A percentile compares a stretch with the other conserved stretches of the same genome.
These are phyloP conservation scores for Beauveria rudraprayagi DNA, from an alignment of 2,329 filamentous ascomycete species.

Conservation along the genomic window DNA sequence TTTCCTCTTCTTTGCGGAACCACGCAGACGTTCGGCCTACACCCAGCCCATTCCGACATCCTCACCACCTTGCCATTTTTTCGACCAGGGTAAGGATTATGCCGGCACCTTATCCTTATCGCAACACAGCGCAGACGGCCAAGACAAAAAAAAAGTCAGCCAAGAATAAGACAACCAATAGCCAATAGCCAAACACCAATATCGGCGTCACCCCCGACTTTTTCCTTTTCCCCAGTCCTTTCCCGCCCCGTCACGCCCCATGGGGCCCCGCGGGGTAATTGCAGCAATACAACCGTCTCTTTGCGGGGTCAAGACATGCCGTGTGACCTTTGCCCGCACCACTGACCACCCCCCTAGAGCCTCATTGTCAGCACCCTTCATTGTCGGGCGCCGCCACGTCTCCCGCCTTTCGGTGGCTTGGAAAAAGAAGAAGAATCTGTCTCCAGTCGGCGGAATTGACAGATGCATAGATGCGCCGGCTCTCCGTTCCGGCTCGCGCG, in stretches of 20 bases:
- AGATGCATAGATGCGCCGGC: slow-evolving; percentile 2
- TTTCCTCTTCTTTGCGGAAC: background rate
- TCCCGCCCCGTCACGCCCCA: background rate
- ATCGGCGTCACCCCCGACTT: background rate
- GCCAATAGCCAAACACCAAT: background rate
- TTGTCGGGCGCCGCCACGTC: background rate
- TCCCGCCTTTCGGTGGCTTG: background rate
- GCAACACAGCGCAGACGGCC: too few relatives aligned
- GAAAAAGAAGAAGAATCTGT: background rate
- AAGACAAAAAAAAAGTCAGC: too few relatives aligned
- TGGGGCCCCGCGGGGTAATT: slow-evolving; percentile 6
- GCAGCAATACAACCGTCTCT: background rate
- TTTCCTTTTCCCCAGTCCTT: background rate
- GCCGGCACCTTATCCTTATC: background rate
- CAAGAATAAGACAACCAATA: background rate
- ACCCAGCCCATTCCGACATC: background rate
- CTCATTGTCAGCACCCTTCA: background rate
- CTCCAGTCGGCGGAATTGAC: background rate
- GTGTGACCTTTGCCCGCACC: too few relatives aligned
- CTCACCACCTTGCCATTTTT: background rate
- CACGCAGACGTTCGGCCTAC: too few relatives aligned
- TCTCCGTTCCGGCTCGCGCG: background rate
- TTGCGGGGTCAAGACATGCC: background rate
- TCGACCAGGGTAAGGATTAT: background rate
- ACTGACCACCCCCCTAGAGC: background rate